A percentile compares a stretch with the other conserved stretches of the same genome.
Conservation (phyloP, 495 filamentous ascomycete species). For the Massariosphaeria phaeospora region DNA sequence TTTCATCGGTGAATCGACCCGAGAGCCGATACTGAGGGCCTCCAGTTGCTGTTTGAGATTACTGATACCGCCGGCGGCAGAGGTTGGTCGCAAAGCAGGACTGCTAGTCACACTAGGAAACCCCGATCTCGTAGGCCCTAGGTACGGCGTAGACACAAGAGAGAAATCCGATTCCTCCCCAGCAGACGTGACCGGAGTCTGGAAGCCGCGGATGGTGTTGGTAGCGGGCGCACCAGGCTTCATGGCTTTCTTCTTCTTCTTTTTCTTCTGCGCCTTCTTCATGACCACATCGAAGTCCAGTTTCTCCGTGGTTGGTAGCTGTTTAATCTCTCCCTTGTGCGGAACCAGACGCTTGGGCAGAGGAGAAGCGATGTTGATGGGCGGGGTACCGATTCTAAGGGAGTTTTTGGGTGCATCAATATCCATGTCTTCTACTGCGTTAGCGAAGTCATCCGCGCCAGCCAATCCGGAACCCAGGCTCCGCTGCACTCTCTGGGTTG, state of each 20-base stretch:
- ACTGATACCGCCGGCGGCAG: conserved; percentile 65
- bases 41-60: conserved; percentile 73
- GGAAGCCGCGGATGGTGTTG: conserved; percentile 71
- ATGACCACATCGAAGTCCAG: conserved; percentile 38
- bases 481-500: not conserved
- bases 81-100: conserved; percentile 55
- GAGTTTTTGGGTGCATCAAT: conserved; percentile 9
- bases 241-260: conserved; percentile 46
- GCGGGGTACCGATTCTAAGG: conserved; percentile 16
- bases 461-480: not conserved
- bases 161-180: conserved; percentile 82
- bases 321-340: conserved; percentile 2
- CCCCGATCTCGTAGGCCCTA: conserved; percentile 33
- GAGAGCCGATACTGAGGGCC: conserved; percentile 49
- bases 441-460: conserved; percentile 8
- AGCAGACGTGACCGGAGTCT: conserved; percentile 75
- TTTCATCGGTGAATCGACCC: conserved; percentile 19
- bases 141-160: conserved; percentile 45
- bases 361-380: conserved; percentile 28
- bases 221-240: conserved; percentile 56
- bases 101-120: conserved; percentile 44
- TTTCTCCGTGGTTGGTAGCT: conserved; percentile 22
- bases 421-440: conserved; percentile 15
- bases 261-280: conserved; percentile 41
- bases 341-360: conserved; percentile 24